Percentiles rank a stretch among this genome's conserved stretches.
Conservation (phyloP, 495 filamentous ascomycete genomes). For the Penicillium samsonianum region DNA sequence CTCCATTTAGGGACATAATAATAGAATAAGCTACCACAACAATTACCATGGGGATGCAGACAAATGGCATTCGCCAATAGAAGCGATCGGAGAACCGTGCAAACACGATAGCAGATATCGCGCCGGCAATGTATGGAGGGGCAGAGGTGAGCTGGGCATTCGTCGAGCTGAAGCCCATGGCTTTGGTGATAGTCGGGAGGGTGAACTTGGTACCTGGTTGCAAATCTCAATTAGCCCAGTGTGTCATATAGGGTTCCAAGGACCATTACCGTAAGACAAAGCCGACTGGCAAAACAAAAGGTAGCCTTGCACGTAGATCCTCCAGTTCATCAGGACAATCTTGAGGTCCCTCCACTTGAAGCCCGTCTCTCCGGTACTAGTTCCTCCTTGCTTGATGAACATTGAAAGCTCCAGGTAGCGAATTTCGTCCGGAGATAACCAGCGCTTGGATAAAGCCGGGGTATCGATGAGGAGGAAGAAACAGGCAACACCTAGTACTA, state of each 20-base stretch:
- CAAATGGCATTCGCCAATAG: slow-evolving; percentile 9
- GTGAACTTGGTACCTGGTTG: slow-evolving; percentile 8
- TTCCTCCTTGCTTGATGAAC: slow-evolving; percentile 37
- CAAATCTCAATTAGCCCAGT: neutral
- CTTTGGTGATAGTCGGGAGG: slow-evolving; percentile 1
- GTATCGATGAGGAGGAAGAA: slow-evolving; percentile 51
- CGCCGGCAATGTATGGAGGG: slow-evolving; percentile 2
- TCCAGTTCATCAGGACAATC: slow-evolving; percentile 28
- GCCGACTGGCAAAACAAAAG: slow-evolving; percentile 33
- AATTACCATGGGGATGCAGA: neutral
- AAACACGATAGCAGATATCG: slow-evolving; percentile 3
- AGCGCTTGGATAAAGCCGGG: slow-evolving; percentile 19
- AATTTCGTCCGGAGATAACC: slow-evolving; percentile 29
- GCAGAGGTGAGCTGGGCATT: slow-evolving; percentile 5
- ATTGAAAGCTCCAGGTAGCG: slow-evolving; percentile 29
- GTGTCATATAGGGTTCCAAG: no score
- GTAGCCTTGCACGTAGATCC: slow-evolving; percentile 31
- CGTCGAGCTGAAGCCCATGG: neutral
- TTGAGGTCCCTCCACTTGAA: slow-evolving; percentile 26
- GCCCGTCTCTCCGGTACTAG: slow-evolving; percentile 16
- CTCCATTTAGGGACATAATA: neutral
- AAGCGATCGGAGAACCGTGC: neutral
- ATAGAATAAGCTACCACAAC: slow-evolving; percentile 7
- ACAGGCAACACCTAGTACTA: slow-evolving; percentile 56
- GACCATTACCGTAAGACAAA: slow-evolving; percentile 28